Conservation (phyloP, 2,329 filamentous ascomycete species). For the Beauveria bassiana region DNA sequence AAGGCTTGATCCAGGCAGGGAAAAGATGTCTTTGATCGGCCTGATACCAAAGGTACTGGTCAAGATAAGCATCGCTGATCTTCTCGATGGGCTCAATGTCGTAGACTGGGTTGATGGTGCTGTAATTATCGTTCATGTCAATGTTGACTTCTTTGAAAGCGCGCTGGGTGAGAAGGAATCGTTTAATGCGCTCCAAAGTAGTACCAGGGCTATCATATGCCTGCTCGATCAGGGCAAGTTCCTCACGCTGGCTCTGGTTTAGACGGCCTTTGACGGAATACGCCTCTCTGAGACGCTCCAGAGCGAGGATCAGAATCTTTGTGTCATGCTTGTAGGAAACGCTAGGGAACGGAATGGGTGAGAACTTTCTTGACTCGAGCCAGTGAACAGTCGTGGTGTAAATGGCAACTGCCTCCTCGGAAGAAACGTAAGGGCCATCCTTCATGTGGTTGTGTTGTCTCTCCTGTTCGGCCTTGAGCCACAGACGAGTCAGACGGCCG, state of each 20-base stretch:
- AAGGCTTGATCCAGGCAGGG: slow-evolving; percentile 98
- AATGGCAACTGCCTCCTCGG: slow-evolving; percentile 95
- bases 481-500: slow-evolving; percentile 85
- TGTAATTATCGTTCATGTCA: slow-evolving; percentile 99
- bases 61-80: slow-evolving; percentile 96
- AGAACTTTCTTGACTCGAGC: slow-evolving; percentile 97
- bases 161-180: slow-evolving; percentile 90
- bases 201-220: slow-evolving; percentile 97
- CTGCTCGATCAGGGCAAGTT: slow-evolving; percentile 93
- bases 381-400: slow-evolving; percentile 99
- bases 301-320: slow-evolving; percentile 91
- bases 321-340: slow-evolving; percentile 99
- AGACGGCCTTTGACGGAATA: slow-evolving; percentile 96
- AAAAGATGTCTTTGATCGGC: slow-evolving; percentile 95
- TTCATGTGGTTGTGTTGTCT: slow-evolving; percentile 99
- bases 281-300: slow-evolving; percentile 87
- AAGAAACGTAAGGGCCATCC: slow-evolving; percentile 95
- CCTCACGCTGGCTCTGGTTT: slow-evolving; percentile 96
- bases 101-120: slow-evolving; percentile 96
- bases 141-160: slow-evolving; percentile 99
- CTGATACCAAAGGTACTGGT: slow-evolving; percentile 99
- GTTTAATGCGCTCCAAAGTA: slow-evolving; percentile 91
- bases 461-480: slow-evolving; percentile 98
- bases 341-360: slow-evolving; percentile 95
- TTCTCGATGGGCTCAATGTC: slow-evolving; percentile 99